These are phyloP conservation scores for Leptographium radiaticola DNA, from an alignment of 2,329 filamentous ascomycete genomes.

Conservation along the genomic window DNA sequence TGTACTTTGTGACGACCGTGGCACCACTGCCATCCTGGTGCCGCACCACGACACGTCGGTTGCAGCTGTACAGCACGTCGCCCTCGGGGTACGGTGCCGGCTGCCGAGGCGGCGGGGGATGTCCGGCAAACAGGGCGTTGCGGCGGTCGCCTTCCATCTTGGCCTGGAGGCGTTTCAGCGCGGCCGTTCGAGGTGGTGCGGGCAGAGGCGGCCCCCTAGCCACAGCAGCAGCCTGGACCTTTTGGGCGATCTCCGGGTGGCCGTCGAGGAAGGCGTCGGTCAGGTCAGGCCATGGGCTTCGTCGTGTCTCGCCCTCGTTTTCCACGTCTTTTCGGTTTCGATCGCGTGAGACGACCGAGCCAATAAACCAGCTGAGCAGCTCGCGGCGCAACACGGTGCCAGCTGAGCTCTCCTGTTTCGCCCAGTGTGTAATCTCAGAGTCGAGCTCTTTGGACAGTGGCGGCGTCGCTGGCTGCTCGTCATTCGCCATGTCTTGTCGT, in stretches of 20 bases:
- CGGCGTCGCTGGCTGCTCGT: neutral
- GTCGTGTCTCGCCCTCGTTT: neutral
- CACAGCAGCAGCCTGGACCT: neutral
- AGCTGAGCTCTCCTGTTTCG: neutral
- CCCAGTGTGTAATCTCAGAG: neutral
- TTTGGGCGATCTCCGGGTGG: neutral
- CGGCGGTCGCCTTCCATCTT: neutral
- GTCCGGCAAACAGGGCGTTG: neutral
- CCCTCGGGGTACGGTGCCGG: slow-evolving; percentile 13
- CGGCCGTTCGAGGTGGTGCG: neutral
- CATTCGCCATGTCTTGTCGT: neutral
- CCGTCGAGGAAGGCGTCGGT: neutral
- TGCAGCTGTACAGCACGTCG: slow-evolving; percentile 9
- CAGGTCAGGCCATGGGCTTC: neutral
- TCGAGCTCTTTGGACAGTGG: neutral
- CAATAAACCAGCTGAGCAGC: neutral
- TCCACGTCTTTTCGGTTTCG: neutral
- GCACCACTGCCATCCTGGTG: slow-evolving; percentile 6
- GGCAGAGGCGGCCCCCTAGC: neutral
- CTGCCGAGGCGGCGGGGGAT: slow-evolving; percentile 9
- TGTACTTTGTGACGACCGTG: slow-evolving; percentile 12
- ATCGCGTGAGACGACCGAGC: neutral
- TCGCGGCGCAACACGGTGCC: neutral
- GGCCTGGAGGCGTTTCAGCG: neutral
- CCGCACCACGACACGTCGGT: slow-evolving; percentile 8